Percentiles rank a stretch among this genome's conserved stretches.
Evolutionary conservation across 2,329 filamentous ascomycete genomes (phyloP).

Genomic region (Hirsutella rhossiliensis): DNA sequence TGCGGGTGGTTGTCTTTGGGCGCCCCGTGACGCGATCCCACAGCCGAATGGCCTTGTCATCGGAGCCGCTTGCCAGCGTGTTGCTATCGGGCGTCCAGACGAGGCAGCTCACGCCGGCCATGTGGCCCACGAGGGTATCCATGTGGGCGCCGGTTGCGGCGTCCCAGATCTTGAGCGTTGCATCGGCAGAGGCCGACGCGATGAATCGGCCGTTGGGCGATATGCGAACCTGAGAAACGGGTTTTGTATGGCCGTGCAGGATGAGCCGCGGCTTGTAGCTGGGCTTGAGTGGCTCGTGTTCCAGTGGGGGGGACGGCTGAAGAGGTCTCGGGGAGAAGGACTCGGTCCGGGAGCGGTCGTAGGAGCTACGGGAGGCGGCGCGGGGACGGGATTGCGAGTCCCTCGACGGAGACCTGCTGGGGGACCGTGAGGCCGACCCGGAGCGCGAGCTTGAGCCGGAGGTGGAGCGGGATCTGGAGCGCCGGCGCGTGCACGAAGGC

Average conservation of each 20-base stretch:
- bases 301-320: conserved; percentile 25
- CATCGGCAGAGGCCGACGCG: conserved; percentile 81
- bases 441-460: conserved; percentile 26
- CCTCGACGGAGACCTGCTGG: conserved; percentile 14
- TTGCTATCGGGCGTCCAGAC: conserved; percentile 89
- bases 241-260: conserved; percentile 64
- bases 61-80: conserved; percentile 79
- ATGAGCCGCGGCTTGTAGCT: conserved; percentile 60
- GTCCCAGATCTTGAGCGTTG: conserved; percentile 85
- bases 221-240: conserved; percentile 77
- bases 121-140: conserved; percentile 84
- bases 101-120: conserved; percentile 83
- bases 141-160: conserved; percentile 64
- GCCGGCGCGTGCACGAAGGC: conserved; percentile 15
- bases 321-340: conserved; percentile 6
- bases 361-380: conserved; percentile 16
- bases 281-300: conserved; percentile 43
- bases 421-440: conserved; percentile 20
- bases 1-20: conserved; percentile 34
- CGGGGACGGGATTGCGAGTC: conserved; percentile 15
- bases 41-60: conserved; percentile 90
- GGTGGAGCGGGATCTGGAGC: conserved; percentile 19
- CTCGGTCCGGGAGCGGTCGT: conserved; percentile 14
- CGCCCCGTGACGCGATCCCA: conserved; percentile 65
- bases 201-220: conserved; percentile 86